Evolutionary conservation across 2,329 filamentous ascomycete species (phyloP), one percentile per base, ranked within the genome.

Genomic region (Pseudocercospora crystallina): DNA sequence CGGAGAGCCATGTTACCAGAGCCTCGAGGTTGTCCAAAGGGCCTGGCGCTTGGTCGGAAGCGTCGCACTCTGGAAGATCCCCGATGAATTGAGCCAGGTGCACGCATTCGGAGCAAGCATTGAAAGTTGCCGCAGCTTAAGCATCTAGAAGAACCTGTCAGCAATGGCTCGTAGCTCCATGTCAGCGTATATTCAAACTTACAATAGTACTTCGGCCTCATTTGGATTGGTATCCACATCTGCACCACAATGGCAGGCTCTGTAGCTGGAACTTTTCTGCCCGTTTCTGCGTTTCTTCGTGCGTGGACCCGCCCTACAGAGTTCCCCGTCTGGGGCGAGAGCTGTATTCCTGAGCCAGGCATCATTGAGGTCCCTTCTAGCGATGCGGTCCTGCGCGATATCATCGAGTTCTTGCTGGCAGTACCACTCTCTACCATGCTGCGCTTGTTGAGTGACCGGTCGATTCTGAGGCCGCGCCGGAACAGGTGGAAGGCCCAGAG

Each of bases 221-320:
- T 41, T 14, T 8, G 45, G 45, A 8, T n/a, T 32, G 5, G 30
- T 36, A 13, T 26, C 20, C 7, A 7, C 20, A 26, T 26, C 45
- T 5, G 26, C 45, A 5, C 45, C 45, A 33, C 45, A 48, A n/a
- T 31, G 36, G 36, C 45, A 48, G 11, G 45, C 45, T 5, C 45
- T 42, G 29, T 41, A 15, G 14, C 45, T 48, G 12, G 44, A 33
- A 11, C n/a, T 36, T 8, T 30, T 1, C 8, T 4, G 5, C 11
- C 10, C 7, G n/a, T 41, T 26, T 12, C 45, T 29, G 4, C 17
- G 20, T n/a, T 17, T 20, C 4, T 31, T 48, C 5, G 45, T 48
- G 9, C 5, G 10, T 14, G 5, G 11, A 7, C 36, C 29, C 35
- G 45, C 45, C 40, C 12, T 14, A 20, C 45, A 48, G 4, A 48